These are phyloP conservation scores for Gloeophyllum trabeum DNA, from an alignment of 768 basidiomycete species.

Conservation along the genomic window DNA sequence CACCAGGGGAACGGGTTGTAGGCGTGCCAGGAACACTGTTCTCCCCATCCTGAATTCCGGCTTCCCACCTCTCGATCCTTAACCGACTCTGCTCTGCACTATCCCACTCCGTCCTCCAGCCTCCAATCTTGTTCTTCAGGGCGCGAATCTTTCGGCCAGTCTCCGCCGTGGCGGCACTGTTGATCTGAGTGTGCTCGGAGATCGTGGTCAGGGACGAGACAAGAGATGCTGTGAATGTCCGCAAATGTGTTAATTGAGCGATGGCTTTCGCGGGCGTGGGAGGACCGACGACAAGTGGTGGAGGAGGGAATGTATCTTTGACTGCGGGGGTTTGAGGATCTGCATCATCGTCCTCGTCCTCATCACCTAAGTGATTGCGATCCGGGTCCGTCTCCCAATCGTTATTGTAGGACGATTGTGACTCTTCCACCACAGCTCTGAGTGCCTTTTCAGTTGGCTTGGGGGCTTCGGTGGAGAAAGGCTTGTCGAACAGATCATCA, in stretches of 20 bases:
- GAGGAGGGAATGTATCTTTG: conserved; percentile 46
- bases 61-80: conserved; percentile 76
- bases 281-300: conserved; percentile 35
- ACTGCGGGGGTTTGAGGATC: conserved; percentile 27
- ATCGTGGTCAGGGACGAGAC: conserved; percentile 65
- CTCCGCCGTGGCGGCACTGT: conserved; percentile 75
- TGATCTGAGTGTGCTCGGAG: conserved; percentile 84
- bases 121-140: conserved; percentile 72
- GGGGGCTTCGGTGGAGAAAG: conserved; percentile 13
- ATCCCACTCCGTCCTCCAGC: conserved; percentile 75
- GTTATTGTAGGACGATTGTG: conserved; percentile 20
- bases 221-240: conserved; percentile 64
- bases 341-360: conserved; percentile 38
- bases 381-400: conserved; percentile 54
- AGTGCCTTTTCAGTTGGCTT: conserved; percentile 10
- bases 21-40: conserved; percentile 17
- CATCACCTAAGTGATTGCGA: conserved; percentile 30
- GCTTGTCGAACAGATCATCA: conserved; percentile 32
- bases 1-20: conserved; percentile 13
- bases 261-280: conserved; percentile 49
- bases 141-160: conserved; percentile 81
- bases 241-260: conserved; percentile 58
- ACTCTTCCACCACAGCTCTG: conserved; percentile 21
- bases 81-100: conserved; percentile 71
- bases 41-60: conserved; percentile 36